Conservation (phyloP, 441 rosid genomes). For the Jatropha podagrica region DNA sequence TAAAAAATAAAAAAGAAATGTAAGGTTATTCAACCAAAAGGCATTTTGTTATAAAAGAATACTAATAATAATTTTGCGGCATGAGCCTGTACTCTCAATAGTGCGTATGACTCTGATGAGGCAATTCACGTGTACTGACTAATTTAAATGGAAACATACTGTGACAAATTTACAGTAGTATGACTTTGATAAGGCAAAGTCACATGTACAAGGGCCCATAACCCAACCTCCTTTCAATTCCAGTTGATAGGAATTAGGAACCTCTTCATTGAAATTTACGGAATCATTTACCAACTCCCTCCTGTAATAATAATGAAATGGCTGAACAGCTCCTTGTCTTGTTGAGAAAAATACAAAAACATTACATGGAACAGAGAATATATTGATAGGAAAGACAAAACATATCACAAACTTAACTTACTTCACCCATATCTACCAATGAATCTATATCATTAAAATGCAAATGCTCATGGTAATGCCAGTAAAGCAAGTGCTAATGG, state of each 20-base stretch:
- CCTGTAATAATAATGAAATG: not conserved
- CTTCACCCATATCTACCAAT: not conserved
- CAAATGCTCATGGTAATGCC: not conserved
- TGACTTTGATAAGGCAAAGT: not conserved
- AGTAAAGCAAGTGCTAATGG: too few species aligned
- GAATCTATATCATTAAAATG: not conserved
- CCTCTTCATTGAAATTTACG: not conserved
- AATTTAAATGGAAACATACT: too few species aligned
- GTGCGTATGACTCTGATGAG: too few species aligned
- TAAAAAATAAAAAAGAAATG: too few species aligned
- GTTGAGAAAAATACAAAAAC: not conserved
- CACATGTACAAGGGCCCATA: conserved; percentile 2
- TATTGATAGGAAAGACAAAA: not conserved
- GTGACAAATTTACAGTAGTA: too few species aligned
- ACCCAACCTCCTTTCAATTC: not conserved
- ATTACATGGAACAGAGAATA: not conserved
- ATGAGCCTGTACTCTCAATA: too few species aligned
- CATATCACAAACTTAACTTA: not conserved
- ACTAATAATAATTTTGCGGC: too few species aligned
- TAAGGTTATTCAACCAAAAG: too few species aligned
- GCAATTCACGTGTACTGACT: too few species aligned
- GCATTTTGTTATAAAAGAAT: too few species aligned
- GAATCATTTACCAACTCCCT: not conserved
- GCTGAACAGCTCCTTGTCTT: not conserved
- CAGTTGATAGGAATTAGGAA: not conserved